Evolutionary conservation across 139 green algal genomes (phyloP).

Genomic region (Tetradesmus obliquus): DNA sequence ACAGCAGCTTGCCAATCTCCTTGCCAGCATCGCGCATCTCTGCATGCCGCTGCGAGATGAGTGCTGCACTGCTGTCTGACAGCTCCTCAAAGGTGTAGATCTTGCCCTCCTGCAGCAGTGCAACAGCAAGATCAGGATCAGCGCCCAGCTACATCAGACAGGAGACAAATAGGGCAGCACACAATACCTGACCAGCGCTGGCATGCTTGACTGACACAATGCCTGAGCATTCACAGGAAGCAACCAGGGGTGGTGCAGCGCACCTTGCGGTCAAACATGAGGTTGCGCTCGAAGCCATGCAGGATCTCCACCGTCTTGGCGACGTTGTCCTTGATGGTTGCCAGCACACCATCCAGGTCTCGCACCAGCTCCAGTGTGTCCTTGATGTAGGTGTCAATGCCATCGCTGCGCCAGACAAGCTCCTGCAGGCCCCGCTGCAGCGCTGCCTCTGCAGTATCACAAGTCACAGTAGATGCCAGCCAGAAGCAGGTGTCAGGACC

Average conservation of each 20-base stretch:
- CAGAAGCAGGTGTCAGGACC: neutral
- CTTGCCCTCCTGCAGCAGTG: constrained; percentile 28
- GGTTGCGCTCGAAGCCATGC: constrained; percentile 76
- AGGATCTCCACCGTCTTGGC: constrained; percentile 49
- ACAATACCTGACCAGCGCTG: neutral
- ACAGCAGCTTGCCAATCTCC: constrained; percentile 88
- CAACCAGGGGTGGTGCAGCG: no score
- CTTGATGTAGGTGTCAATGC: constrained; percentile 86
- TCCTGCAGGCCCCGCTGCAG: constrained; percentile 71
- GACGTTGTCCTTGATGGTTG: constrained; percentile 88
- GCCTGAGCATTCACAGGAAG: no score
- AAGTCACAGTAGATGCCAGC: neutral
- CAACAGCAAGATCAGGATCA: neutral
- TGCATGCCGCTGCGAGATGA: constrained; percentile 65
- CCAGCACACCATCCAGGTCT: constrained; percentile 78
- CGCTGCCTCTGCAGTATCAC: constrained; percentile 57
- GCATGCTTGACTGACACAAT: neutral
- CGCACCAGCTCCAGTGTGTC: constrained; percentile 82
- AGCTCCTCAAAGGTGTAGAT: constrained; percentile 88
- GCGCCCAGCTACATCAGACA: neutral
- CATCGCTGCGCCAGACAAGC: constrained; percentile 80
- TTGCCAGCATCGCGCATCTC: constrained; percentile 82
- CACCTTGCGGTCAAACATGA: constrained; percentile 92
- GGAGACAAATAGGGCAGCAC: neutral
- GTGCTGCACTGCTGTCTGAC: constrained; percentile 60